Percentiles rank a stretch among this genome's conserved stretches.
Evolutionary conservation across 1,284 basidiomycete species (phyloP).

Genomic region (Puccinia polysora): DNA sequence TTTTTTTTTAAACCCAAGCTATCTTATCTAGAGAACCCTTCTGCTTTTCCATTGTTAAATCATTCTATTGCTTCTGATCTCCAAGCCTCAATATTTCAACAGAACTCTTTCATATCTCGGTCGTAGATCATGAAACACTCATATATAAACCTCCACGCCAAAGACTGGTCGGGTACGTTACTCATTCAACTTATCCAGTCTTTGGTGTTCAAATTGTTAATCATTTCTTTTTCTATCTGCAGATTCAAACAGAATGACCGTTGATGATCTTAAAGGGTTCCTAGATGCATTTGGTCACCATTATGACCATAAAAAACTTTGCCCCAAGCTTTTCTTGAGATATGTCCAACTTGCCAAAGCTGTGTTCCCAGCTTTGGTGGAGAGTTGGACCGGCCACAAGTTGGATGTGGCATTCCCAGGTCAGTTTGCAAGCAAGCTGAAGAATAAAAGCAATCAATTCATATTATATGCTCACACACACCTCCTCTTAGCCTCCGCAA

Average conservation of each 20-base stretch:
- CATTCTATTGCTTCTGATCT: too few species aligned
- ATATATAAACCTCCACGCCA: too few species aligned
- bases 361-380: background rate
- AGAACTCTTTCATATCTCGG: too few species aligned
- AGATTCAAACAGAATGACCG: background rate
- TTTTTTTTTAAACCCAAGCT: too few species aligned
- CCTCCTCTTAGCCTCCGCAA: background rate
- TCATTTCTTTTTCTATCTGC: background rate
- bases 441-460: background rate
- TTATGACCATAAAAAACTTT: background rate
- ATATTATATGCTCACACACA: background rate
- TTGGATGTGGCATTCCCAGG: background rate
- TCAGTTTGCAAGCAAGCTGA: background rate
- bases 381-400: background rate
- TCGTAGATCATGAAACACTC: too few species aligned
- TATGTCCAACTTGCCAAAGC: background rate
- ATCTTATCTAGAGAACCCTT: too few species aligned
- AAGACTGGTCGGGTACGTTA: too few species aligned
- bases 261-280: background rate
- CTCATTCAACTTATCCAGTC: too few species aligned
- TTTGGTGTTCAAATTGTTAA: too few species aligned
- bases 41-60: too few species aligned
- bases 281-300: background rate
- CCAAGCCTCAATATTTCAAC: too few species aligned
- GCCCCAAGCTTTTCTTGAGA: background rate